Evolutionary conservation across 2,329 filamentous ascomycete species (phyloP).

Genomic region (Trichoderma sp.): DNA sequence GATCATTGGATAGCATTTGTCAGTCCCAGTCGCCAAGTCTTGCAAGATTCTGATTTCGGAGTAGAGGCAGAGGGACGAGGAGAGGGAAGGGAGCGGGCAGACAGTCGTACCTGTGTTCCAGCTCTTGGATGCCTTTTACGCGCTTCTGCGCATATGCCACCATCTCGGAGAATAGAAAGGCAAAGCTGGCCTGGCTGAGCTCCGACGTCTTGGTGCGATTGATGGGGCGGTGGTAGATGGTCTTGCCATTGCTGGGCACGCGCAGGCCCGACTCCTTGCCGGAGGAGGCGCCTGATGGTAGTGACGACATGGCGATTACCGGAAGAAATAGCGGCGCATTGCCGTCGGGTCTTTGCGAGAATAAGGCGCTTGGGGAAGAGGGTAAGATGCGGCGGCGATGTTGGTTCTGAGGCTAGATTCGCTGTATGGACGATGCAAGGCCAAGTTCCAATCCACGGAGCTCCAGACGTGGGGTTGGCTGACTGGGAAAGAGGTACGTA

Average conservation of each 20-base stretch:
- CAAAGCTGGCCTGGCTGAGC: slow-evolving; percentile 89
- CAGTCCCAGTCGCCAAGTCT: background rate
- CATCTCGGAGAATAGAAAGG: slow-evolving; percentile 95
- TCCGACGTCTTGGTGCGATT: slow-evolving; percentile 87
- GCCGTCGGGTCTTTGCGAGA: background rate
- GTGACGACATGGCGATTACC: slow-evolving; percentile 46
- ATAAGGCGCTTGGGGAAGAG: background rate
- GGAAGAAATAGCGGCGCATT: slow-evolving; percentile 14
- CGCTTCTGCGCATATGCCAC: slow-evolving; percentile 89
- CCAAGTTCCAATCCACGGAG: background rate
- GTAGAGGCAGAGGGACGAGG: background rate
- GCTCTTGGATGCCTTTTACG: slow-evolving; percentile 88
- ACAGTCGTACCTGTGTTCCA: slow-evolving; percentile 74
- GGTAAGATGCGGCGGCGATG: background rate
- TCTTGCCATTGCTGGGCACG: slow-evolving; percentile 90
- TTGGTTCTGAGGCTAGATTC: background rate
- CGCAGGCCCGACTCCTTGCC: slow-evolving; percentile 66
- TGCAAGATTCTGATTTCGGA: background rate
- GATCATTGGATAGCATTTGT: background rate
- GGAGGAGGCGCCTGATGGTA: slow-evolving; percentile 46
- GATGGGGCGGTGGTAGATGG: slow-evolving; percentile 93
- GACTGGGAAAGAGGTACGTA: background rate
- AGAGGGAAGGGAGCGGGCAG: background rate
- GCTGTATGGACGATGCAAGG: background rate
- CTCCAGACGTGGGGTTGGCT: slow-evolving; percentile 10